These are phyloP conservation scores for Pleurotus tuoliensis DNA, from an alignment of 768 basidiomycete genomes.

Conservation along the genomic window DNA sequence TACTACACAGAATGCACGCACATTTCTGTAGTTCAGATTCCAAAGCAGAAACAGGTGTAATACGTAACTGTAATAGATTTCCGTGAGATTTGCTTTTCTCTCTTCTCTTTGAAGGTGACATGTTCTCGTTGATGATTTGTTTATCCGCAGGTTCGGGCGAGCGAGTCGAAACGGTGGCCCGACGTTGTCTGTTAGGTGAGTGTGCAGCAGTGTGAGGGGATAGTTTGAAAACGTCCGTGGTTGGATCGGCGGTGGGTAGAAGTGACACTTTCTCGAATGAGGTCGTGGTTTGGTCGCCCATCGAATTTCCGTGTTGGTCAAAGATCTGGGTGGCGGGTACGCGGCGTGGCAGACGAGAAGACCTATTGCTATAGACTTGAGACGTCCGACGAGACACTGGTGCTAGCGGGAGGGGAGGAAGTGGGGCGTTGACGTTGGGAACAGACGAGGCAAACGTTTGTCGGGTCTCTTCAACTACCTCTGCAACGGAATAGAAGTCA, in stretches of 20 bases:
- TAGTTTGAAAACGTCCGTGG: constrained; percentile 23
- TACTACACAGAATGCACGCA: constrained; percentile 27
- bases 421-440: constrained; percentile 32
- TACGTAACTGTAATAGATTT: constrained; percentile 59
- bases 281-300: constrained; percentile 29
- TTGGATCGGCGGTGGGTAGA: constrained; percentile 12
- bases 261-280: constrained; percentile 21
- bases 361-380: constrained; percentile 34
- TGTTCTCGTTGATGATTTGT: not conserved
- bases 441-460: constrained; percentile 65
- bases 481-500: constrained; percentile 30
- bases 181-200: constrained; percentile 42
- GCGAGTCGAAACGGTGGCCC: constrained; percentile 67
- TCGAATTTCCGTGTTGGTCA: constrained; percentile 37
- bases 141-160: constrained; percentile 45
- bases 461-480: constrained; percentile 77
- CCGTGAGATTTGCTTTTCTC: constrained; percentile 67
- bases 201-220: constrained; percentile 19
- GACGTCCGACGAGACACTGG: constrained; percentile 52
- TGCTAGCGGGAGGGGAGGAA: constrained; percentile 62
- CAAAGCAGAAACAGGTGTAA: constrained; percentile 60
- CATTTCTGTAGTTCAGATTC: constrained; percentile 63
- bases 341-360: constrained; percentile 58
- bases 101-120: constrained; percentile 52
- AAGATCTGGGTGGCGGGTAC: constrained; percentile 72